Percentiles rank a stretch among this genome's conserved stretches.
These are phyloP conservation scores for Tuber brumale DNA, from an alignment of 495 filamentous ascomycete genomes.

Conservation along the genomic window DNA sequence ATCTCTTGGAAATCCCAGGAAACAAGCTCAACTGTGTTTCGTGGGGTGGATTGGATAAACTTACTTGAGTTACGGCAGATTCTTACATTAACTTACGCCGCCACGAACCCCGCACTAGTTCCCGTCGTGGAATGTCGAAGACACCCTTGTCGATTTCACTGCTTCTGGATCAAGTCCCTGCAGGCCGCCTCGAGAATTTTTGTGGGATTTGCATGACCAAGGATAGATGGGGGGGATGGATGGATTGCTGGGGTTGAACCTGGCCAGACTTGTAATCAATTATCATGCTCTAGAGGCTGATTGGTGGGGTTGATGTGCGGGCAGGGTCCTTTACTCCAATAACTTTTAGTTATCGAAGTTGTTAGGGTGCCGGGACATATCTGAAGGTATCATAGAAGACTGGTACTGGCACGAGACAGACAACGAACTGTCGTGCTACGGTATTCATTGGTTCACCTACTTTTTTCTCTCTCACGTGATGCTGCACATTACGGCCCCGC, in stretches of 20 bases:
- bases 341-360: neutral
- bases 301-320: constrained; percentile 22
- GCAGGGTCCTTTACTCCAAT: neutral
- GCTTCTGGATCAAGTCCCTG: constrained; percentile 14
- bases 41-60: constrained; percentile 5
- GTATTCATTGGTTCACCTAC: neutral
- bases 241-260: neutral
- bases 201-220: neutral
- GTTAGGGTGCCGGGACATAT: neutral
- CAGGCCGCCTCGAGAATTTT: neutral
- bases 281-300: constrained; percentile 4
- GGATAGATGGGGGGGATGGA: neutral
- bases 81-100: neutral
- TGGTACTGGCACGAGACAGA: neutral
- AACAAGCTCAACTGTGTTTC: neutral
- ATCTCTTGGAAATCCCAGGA: neutral
- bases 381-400: neutral
- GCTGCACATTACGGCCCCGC: neutral
- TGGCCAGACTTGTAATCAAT: constrained; percentile 11
- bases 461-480: neutral
- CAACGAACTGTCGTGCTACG: neutral
- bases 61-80: constrained; percentile 5
- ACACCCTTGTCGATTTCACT: constrained; percentile 13
- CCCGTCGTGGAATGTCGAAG: constrained; percentile 22
- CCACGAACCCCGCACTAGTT: constrained; percentile 24